Evolutionary conservation across 805 yeast species (phyloP).

Genomic region (Candida saitoana): DNA sequence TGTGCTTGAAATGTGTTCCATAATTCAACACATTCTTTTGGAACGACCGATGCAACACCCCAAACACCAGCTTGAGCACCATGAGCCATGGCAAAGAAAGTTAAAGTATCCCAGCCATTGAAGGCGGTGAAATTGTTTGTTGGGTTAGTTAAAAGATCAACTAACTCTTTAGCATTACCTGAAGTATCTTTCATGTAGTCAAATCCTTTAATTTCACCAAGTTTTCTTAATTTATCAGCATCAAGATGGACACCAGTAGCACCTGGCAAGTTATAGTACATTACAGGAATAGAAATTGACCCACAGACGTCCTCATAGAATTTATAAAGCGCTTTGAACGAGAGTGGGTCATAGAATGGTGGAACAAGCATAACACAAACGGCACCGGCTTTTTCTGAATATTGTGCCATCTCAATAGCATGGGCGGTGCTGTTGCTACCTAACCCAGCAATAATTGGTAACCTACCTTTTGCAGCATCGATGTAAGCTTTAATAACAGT

Average conservation of each 20-base stretch:
- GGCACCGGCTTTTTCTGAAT: constrained; percentile 12
- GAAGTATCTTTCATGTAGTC: constrained; percentile 13
- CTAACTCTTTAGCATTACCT: constrained; percentile 6
- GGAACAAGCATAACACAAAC: constrained; percentile 13
- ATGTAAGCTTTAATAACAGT: constrained; percentile 12
- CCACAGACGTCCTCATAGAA: constrained; percentile 13
- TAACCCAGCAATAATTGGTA: constrained; percentile 12
- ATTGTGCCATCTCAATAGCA: constrained; percentile 13
- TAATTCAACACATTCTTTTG: constrained; percentile 12
- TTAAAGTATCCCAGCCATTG: constrained; percentile 13
- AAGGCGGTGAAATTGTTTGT: constrained; percentile 8
- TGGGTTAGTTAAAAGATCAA: constrained; percentile 12
- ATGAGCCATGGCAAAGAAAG: constrained; percentile 12
- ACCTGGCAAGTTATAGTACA: constrained; percentile 14
- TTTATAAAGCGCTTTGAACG: constrained; percentile 10
- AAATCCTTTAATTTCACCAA: constrained; percentile 12
- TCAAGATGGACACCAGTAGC: constrained; percentile 13
- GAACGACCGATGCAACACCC: constrained; percentile 14
- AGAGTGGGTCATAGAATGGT: constrained; percentile 12
- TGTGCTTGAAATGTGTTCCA: constrained; percentile 9
- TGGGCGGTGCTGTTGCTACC: constrained; percentile 12
- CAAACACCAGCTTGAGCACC: constrained; percentile 11
- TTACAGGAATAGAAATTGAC: constrained; percentile 10
- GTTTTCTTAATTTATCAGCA: constrained; percentile 11
- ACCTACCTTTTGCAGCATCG: constrained; percentile 12